Percentiles rank a stretch among this genome's conserved stretches.
Evolutionary conservation across 139 green algal genomes (phyloP).

Genomic region (Volvox reticuliferus): DNA sequence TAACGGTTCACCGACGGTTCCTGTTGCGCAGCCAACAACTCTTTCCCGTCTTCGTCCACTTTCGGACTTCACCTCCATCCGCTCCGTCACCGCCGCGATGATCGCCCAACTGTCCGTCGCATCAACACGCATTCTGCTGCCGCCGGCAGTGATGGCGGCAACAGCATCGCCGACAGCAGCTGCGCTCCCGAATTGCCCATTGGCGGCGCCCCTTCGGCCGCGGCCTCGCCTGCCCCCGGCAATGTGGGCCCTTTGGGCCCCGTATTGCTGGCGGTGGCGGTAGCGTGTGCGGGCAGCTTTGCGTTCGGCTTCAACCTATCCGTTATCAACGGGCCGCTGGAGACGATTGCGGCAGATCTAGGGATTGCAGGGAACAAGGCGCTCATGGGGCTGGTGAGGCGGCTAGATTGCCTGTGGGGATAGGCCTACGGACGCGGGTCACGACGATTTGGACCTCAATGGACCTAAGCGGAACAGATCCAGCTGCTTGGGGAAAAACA

Average conservation of each 20-base stretch:
- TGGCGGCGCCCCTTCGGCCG: not conserved
- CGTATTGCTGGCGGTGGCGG: constrained; percentile 67
- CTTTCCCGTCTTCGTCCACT: not conserved
- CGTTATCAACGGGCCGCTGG: constrained; percentile 92
- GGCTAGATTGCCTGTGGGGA: too few species aligned
- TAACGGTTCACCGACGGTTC: not conserved
- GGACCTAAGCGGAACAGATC: too few species aligned
- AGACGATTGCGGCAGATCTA: constrained; percentile 83
- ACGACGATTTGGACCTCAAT: too few species aligned
- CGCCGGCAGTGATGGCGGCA: not conserved
- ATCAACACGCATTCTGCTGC: constrained; percentile 1
- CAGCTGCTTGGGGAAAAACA: too few species aligned
- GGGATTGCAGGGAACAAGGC: constrained; percentile 80
- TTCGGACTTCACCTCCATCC: not conserved
- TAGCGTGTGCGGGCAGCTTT: constrained; percentile 83
- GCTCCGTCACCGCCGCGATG: not conserved
- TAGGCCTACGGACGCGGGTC: too few species aligned
- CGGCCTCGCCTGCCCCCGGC: not conserved
- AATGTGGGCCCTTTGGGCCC: constrained; percentile 36
- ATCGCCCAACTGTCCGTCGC: not conserved
- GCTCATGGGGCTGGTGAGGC: constrained; percentile 77
- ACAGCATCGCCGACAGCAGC: not conserved
- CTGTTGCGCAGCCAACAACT: not conserved
- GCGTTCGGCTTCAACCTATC: constrained; percentile 90
- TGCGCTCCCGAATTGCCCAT: not conserved